Evolutionary conservation across 495 filamentous ascomycete species (phyloP), one percentile per base, ranked within the genome.

Genomic region (Bombardia bombarda): DNA sequence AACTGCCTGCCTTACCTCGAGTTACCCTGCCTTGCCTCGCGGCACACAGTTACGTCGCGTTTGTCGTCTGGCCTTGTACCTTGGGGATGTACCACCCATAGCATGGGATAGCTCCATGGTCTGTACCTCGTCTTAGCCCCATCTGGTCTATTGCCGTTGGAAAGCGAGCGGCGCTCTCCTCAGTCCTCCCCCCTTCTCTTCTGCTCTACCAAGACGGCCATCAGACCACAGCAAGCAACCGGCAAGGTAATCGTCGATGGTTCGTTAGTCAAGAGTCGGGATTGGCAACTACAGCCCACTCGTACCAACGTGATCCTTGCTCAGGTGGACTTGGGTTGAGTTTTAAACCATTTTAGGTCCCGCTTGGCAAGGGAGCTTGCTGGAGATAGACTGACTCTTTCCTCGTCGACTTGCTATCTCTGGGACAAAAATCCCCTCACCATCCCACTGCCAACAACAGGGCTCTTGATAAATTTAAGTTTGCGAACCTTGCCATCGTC

Each of bases 391-490:
- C 41, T 43, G 20, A 16, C 20, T 36, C 16, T 13, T 42, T 7
- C 25, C 6, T 40, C 7, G 25, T 12, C 6, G n/a, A n/a, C n/a
- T n/a, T n/a, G n/a, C n/a, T n/a, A n/a, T 17, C 32, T 19, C 6
- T 17, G 38, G n/a, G 47, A 41, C 42, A 50, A 45, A 46, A 51
- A 51, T 43, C 43, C 49, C 43, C 43, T 46, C 43, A 46, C 12
- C 49, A 38, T 30, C 32, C 34, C 17, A 40, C 33, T n/a, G n/a
- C n/a, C n/a, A n/a, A 22, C n/a, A 13, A 2, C 35, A 28, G 25
- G 25, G 32, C 32, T 32, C 31, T 33, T 33, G 9, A 28, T 26
- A 28, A 13, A 28, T 13, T n/a, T n/a, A n/a, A n/a, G n/a, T n/a
- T n/a, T n/a, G n/a, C n/a, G n/a, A n/a, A n/a, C n/a, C 13, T 7